Evolutionary conservation across 129 eudicot species (phyloP).

Genomic region (Tanacetum coccineum): DNA sequence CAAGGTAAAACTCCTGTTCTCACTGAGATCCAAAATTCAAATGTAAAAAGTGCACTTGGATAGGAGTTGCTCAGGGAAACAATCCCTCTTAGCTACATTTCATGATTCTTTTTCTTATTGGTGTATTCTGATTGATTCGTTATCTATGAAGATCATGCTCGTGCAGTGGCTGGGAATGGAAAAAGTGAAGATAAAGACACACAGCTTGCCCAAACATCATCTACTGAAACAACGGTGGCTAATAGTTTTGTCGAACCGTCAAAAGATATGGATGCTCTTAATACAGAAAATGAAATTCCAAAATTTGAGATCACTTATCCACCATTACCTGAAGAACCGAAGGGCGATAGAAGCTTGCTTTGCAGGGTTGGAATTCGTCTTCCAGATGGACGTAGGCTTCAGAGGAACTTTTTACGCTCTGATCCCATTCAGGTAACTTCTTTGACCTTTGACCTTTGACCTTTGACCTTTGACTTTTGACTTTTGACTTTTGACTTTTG

Average conservation of each 20-base stretch:
- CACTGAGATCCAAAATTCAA: too few species aligned
- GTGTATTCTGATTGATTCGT: neutral
- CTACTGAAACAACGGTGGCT: conserved; percentile 49
- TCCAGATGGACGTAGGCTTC: conserved; percentile 93
- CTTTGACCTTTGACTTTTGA: neutral
- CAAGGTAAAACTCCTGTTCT: too few species aligned
- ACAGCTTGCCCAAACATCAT: conserved; percentile 58
- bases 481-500: conserved; percentile 11
- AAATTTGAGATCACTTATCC: conserved; percentile 48
- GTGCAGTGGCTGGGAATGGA: conserved; percentile 41
- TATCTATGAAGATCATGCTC: neutral
- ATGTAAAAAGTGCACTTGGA: too few species aligned
- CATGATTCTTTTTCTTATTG: neutral
- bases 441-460: conserved; percentile 12
- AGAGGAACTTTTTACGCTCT: conserved; percentile 71
- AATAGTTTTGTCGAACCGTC: conserved; percentile 27
- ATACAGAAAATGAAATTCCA: conserved; percentile 31
- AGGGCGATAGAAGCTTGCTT: conserved; percentile 58
- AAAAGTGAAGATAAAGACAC: conserved; percentile 59
- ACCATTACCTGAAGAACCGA: conserved; percentile 86
- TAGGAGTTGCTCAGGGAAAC: too few species aligned
- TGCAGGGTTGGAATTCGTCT: conserved; percentile 91
- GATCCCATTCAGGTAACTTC: conserved; percentile 66
- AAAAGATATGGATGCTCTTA: conserved; percentile 30
- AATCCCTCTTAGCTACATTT: too few species aligned